A percentile compares a stretch with the other conserved stretches of the same genome.
Evolutionary conservation across 257 asterid species (phyloP).

Genomic region (Penstemon davidsonii): DNA sequence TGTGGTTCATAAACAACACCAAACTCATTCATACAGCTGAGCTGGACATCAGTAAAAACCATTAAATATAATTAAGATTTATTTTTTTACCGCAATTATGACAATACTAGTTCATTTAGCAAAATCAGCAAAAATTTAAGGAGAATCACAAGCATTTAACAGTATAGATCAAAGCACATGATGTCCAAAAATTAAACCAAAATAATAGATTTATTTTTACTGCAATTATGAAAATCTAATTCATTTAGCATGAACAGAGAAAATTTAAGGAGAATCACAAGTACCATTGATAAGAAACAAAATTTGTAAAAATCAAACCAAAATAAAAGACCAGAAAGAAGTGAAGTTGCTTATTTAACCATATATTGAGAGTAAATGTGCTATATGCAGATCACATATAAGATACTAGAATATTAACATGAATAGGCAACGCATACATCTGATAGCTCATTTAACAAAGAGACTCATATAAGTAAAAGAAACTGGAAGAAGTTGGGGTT

Average conservation of each 20-base stretch:
- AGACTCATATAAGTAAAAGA: too few species aligned
- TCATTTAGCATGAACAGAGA: neutral
- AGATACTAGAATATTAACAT: too few species aligned
- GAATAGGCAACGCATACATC: too few species aligned
- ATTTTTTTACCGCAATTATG: neutral
- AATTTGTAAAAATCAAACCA: too few species aligned
- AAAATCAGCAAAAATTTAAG: neutral
- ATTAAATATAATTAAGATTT: slow-evolving; percentile 5
- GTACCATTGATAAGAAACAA: too few species aligned
- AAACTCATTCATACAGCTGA: slow-evolving; percentile 22
- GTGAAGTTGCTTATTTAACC: too few species aligned
- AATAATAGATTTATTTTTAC: neutral
- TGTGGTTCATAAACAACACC: slow-evolving; percentile 18
- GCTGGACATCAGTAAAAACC: slow-evolving; percentile 14
- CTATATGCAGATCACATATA: too few species aligned
- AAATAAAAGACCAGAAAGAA: too few species aligned
- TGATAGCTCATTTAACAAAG: too few species aligned
- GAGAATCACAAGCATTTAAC: slow-evolving; percentile 6
- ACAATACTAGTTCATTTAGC: neutral
- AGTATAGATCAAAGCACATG: slow-evolving; percentile 1
- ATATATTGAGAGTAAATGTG: too few species aligned
- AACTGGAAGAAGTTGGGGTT: too few species aligned
- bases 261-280: neutral
- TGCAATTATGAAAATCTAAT: neutral
- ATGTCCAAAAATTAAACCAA: neutral